Conservation (phyloP, 495 filamentous ascomycete genomes). For the Aspergillus saccharolyticus region DNA sequence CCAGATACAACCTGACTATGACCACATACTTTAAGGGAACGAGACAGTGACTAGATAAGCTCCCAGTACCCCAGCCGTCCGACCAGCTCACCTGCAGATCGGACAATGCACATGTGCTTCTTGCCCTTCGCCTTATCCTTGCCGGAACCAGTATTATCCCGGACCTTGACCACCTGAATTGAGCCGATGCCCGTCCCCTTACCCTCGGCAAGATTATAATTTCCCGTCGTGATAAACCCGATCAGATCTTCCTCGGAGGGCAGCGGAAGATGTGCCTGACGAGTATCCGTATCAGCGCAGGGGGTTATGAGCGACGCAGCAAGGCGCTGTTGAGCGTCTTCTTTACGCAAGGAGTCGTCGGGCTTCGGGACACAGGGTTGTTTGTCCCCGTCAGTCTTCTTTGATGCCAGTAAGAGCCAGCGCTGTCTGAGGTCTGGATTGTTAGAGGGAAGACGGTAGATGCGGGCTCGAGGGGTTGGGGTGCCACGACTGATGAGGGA, state of each 20-base stretch:
- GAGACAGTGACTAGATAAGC: constrained; percentile 41
- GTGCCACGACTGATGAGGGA: constrained; percentile 55
- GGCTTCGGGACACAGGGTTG: constrained; percentile 13
- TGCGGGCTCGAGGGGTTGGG: constrained; percentile 57
- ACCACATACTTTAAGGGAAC: constrained; percentile 4
- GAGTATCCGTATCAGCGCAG: constrained; percentile 26
- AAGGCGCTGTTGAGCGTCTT: constrained; percentile 47
- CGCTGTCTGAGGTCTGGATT: constrained; percentile 42
- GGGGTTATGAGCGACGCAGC: constrained; percentile 47
- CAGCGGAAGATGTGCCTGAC: constrained; percentile 55
- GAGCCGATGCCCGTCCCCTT: constrained; percentile 70
- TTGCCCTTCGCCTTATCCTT: constrained; percentile 27
- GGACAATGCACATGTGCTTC: constrained; percentile 68
- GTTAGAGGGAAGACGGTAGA: constrained; percentile 63
- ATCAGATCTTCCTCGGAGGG: constrained; percentile 76
- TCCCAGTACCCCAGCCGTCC: constrained; percentile 83
- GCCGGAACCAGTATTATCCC: constrained; percentile 10
- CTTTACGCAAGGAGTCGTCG: constrained; percentile 13
- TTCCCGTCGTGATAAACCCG: constrained; percentile 86
- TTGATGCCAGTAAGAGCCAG: constrained; percentile 46
- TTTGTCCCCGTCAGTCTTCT: constrained; percentile 4
- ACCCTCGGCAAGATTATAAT: constrained; percentile 75
- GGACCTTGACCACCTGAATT: constrained; percentile 56
- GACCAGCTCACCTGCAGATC: constrained; percentile 68
- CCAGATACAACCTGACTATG: constrained; percentile 14